Evolutionary conservation across 2,329 filamentous ascomycete genomes (phyloP).

Genomic region (Colletotrichum chlorophyti): DNA sequence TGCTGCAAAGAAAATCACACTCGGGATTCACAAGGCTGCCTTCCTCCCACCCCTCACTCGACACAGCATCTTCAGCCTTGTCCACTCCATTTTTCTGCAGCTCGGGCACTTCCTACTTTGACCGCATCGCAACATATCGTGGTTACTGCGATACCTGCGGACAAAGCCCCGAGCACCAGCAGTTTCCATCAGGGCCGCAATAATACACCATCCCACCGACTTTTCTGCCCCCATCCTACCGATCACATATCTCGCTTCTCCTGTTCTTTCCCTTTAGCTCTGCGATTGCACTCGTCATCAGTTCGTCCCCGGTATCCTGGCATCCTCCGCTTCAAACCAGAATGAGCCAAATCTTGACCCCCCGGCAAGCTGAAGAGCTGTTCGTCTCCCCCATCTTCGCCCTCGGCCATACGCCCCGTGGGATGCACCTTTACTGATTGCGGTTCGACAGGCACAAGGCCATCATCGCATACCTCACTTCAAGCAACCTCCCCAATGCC

Average conservation of each 20-base stretch:
- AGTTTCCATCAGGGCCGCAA: not conserved
- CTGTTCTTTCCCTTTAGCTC: not conserved
- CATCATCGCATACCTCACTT: constrained; percentile 85
- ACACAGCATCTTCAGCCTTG: constrained; percentile 14
- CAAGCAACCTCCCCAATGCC: constrained; percentile 73
- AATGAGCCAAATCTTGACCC: constrained; percentile 80
- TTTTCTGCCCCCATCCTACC: not conserved
- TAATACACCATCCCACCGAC: not conserved
- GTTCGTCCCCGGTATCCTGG: not conserved
- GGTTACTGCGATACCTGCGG: constrained; percentile 17
- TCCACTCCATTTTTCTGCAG: constrained; percentile 2
- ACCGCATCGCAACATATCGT: constrained; percentile 10
- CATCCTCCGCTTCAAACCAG: constrained; percentile 27
- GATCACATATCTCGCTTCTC: not conserved
- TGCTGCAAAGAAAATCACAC: constrained; percentile 13
- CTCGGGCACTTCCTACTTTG: not conserved
- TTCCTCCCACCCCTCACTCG: not conserved
- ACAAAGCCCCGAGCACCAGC: constrained; percentile 14
- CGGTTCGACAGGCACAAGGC: constrained; percentile 77
- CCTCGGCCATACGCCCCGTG: not conserved
- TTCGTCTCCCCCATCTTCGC: constrained; percentile 46
- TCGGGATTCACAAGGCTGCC: constrained; percentile 18
- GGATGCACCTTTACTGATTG: constrained; percentile 24
- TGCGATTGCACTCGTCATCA: not conserved
- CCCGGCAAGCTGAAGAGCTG: constrained; percentile 88